Evolutionary conservation across 768 basidiomycete species (phyloP).

Genomic region (Xerocomus brunneocitrinus): DNA sequence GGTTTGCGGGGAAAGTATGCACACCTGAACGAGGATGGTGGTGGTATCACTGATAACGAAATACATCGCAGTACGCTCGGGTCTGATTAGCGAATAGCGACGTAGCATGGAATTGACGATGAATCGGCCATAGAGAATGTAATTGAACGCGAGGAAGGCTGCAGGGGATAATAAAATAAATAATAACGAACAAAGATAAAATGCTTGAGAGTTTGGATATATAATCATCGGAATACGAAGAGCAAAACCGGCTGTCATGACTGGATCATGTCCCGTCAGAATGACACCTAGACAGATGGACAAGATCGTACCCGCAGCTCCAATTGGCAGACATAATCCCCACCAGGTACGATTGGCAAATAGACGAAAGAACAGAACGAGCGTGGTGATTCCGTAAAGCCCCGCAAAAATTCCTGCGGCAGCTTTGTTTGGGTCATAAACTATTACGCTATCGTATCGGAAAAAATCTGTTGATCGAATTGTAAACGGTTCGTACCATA

Average conservation of each 20-base stretch:
- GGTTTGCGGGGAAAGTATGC: too few relatives aligned
- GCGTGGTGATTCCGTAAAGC: conserved; percentile 15
- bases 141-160: conserved; percentile 31
- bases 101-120: conserved; percentile 14
- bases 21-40: conserved; percentile 28
- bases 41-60: conserved; percentile 27
- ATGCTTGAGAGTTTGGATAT: conserved; percentile 18
- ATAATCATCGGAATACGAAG: conserved; percentile 16
- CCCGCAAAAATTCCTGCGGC: conserved; percentile 21
- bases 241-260: conserved; percentile 18
- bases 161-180: conserved; percentile 26
- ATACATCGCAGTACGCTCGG: conserved; percentile 20
- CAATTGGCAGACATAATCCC: conserved; percentile 31
- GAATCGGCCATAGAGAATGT: conserved; percentile 31
- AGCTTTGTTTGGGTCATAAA: conserved; percentile 22
- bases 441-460: conserved; percentile 6
- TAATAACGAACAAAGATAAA: conserved; percentile 17
- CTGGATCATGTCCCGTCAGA: conserved; percentile 8
- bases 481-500: neutral
- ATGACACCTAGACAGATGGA: neutral
- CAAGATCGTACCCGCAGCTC: conserved; percentile 16
- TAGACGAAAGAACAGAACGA: conserved; percentile 18
- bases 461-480: neutral
- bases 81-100: conserved; percentile 22
- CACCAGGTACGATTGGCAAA: conserved; percentile 24